These are phyloP conservation scores for Mytilinidion resinicola DNA, from an alignment of 495 filamentous ascomycete species.

Conservation along the genomic window DNA sequence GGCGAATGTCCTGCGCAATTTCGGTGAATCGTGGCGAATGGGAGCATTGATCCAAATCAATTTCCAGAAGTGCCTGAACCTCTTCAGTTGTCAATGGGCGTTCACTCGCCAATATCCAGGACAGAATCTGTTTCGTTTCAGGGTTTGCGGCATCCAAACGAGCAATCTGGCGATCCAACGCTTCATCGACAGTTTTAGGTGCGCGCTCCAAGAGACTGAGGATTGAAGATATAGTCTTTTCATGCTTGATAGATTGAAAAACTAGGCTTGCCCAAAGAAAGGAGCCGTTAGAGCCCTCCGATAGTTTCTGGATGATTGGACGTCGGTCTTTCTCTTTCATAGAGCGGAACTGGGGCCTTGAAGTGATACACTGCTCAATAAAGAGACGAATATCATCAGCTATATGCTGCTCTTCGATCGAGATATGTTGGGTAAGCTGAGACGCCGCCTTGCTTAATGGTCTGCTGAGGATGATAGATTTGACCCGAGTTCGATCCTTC, in stretches of 20 bases:
- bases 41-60: constrained; percentile 39
- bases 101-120: constrained; percentile 38
- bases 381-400: constrained; percentile 10
- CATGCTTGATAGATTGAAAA: constrained; percentile 42
- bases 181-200: constrained; percentile 38
- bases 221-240: constrained; percentile 40
- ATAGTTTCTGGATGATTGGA: constrained; percentile 8
- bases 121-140: constrained; percentile 37
- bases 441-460: constrained; percentile 14
- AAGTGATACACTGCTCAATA: constrained; percentile 13
- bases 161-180: constrained; percentile 42
- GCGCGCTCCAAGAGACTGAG: constrained; percentile 37
- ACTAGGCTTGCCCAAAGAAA: constrained; percentile 56
- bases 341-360: constrained; percentile 4
- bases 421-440: constrained; percentile 11
- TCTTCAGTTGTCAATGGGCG: constrained; percentile 50
- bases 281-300: constrained; percentile 46
- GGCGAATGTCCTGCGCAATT: constrained; percentile 34
- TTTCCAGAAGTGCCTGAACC: constrained; percentile 44
- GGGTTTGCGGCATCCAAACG: constrained; percentile 3
- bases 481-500: constrained; percentile 4
- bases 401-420: constrained; percentile 3
- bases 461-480: constrained; percentile 19
- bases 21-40: constrained; percentile 29
- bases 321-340: constrained; percentile 15